phyloP scores from a whole-genome alignment of 2,329 filamentous ascomycete genomes.

The Arthrobotrys iridis region DNA sequence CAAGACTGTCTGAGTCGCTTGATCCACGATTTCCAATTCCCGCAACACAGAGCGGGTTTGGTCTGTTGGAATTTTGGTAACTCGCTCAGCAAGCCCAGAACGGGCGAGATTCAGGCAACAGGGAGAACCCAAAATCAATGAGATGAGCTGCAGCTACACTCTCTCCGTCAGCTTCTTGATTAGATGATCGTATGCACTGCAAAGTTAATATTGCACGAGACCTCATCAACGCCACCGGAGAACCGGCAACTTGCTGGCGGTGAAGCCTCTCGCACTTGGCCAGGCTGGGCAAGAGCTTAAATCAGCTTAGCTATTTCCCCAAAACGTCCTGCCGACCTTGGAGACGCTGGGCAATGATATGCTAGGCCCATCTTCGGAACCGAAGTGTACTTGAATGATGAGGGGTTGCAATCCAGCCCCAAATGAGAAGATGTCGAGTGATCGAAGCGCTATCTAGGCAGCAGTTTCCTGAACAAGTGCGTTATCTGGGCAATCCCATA shows the following conservation, averaged over 20 bases:
- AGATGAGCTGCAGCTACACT: background rate
- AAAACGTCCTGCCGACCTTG: constrained; percentile 45
- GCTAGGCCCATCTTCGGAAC: constrained; percentile 12
- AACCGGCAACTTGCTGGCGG: constrained; percentile 26
- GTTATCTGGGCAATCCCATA: background rate
- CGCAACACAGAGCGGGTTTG: constrained; percentile 14
- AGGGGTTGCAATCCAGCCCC: background rate
- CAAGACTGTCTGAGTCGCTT: constrained; percentile 4
- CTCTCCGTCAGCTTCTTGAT: constrained; percentile 36
- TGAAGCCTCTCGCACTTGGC: constrained; percentile 35
- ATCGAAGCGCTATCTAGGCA: constrained; percentile 29
- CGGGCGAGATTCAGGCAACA: constrained; percentile 23
- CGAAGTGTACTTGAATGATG: constrained; percentile 10
- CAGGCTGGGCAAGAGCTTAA: constrained; percentile 54
- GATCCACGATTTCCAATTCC: constrained; percentile 21
- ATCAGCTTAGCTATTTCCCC: constrained; percentile 21
- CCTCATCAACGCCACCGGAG: constrained; percentile 8
- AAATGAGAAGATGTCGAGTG: background rate
- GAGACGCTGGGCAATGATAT: constrained; percentile 21
- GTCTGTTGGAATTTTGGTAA: constrained; percentile 39
- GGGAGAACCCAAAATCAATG: constrained; percentile 2
- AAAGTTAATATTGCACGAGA: constrained; percentile 29
- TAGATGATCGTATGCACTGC: constrained; percentile 22
- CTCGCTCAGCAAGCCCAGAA: constrained; percentile 22
- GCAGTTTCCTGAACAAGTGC: constrained; percentile 4